Conservation (phyloP, 768 basidiomycete genomes). For the Gyrodon lividus region DNA sequence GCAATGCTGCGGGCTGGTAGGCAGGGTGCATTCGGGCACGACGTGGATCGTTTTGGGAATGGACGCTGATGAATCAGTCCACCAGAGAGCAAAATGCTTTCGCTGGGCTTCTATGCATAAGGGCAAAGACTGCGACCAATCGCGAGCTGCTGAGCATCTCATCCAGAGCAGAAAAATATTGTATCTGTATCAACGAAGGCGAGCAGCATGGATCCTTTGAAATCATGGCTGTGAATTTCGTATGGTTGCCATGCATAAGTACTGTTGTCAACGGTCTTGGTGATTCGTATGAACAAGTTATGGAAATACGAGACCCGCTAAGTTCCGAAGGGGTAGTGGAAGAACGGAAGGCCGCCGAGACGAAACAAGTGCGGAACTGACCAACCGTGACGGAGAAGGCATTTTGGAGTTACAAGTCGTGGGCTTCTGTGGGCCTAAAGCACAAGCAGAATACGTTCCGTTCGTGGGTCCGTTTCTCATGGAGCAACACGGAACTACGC, state of each 20-base stretch:
- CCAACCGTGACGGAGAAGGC: neutral
- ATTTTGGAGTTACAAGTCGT: neutral
- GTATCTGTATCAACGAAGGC: too few relatives aligned
- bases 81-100: constrained; percentile 7
- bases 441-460: neutral
- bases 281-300: constrained; percentile 4
- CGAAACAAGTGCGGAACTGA: neutral
- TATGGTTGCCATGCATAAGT: constrained; percentile 12
- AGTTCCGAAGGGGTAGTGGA: neutral
- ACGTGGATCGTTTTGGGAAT: constrained; percentile 27
- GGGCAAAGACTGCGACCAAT: neutral
- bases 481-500: constrained; percentile 14
- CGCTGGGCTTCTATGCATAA: constrained; percentile 5
- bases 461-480: constrained; percentile 18
- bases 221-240: constrained; percentile 8
- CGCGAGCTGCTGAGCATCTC: neutral
- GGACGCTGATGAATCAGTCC: neutral
- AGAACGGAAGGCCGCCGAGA: neutral
- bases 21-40: neutral
- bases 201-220: constrained; percentile 4
- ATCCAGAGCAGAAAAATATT: constrained; percentile 14
- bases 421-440: neutral
- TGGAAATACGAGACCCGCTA: neutral
- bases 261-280: constrained; percentile 12
- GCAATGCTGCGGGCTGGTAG: constrained; percentile 5